Base-by-base conservation (phyloP, 1,284 basidiomycete species). In the Cryptococcus maquisensis region DNA sequence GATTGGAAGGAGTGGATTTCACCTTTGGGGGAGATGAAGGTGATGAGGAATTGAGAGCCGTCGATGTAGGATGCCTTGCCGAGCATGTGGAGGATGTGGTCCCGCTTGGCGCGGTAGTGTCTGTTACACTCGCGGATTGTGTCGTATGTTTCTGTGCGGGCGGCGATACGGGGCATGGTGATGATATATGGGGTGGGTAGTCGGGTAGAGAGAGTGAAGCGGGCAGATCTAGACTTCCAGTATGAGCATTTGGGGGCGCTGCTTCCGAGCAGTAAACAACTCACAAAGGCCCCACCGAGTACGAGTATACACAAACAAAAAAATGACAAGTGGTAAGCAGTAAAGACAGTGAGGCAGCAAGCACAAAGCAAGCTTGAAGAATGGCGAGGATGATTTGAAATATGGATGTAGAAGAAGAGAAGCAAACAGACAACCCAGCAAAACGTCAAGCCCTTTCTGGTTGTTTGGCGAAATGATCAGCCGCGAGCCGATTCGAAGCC, bases 61-160 rank as follows among this genome's bases (percentile, higher is more conserved):
- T 81, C 81, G 73, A 80, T 79, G 66, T 75, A 75, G 2, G 74
- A 73, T 12, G 74, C 69, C 61, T 75, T 74, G 57, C 80, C 80
- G 16, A 81, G 74, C 0, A 77, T 72, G 32, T 79, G 76, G 1
- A 81, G 72, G 55, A 81, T 78, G 52, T 80, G 74, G 61, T 81
- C 80, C 55, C 80, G 76, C 60, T 81, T 81, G 54, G 78, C 77
- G 64, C 80, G 80, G 71, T 76, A 81, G 62, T 81, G 80, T 13
- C 80, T 69, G 48, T 79, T 79, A 60, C 80, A 79, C 40, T 79
- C 74, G 8, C 78, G 75, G 12, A 80, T 74, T 21, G 77, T 77
- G 61, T 73, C 72, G 66, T 81, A 81, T n/a, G 79, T 79, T 54
- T 79, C 79, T 44, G 79, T 79, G 39, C 79, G 71, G 26, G 79